phyloP scores from a whole-genome alignment of 805 yeast species.

The Wickerhamiella occidentalis region DNA sequence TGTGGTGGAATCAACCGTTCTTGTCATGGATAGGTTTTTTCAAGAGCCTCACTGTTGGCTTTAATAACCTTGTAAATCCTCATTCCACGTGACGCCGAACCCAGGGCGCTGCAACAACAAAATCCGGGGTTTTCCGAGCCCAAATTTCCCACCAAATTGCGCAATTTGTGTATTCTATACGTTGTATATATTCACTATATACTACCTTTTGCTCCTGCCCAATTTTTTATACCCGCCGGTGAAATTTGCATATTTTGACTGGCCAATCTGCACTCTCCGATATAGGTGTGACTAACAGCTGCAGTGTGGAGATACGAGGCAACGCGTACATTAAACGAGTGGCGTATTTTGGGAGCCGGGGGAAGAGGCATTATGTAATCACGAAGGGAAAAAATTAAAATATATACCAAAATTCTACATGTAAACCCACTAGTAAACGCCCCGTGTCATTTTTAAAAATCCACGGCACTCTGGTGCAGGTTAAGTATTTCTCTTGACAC shows the following conservation, averaged over 20 bases:
- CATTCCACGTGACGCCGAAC: slow-evolving; percentile 5
- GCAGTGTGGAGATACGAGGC: neutral
- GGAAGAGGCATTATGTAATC: neutral
- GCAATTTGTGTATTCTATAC: no score
- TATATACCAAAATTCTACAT: neutral
- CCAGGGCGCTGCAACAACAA: neutral
- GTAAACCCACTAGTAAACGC: neutral
- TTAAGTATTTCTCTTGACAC: slow-evolving; percentile 11
- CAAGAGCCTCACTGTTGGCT: neutral
- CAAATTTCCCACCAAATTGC: neutral
- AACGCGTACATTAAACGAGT: neutral
- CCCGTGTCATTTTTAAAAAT: neutral
- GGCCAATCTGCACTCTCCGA: neutral
- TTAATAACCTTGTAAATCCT: neutral
- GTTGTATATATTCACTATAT: no score
- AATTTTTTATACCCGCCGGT: neutral
- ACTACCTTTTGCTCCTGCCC: no score
- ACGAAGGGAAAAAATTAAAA: neutral
- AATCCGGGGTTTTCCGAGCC: neutral
- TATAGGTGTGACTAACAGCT: neutral
- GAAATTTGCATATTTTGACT: neutral
- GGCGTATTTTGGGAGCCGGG: neutral
- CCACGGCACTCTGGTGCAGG: slow-evolving; percentile 14
- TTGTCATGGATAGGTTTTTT: neutral
- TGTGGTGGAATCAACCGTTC: neutral